Base-by-base conservation (phyloP, 306 rosid species). In the Ammopiptanthus mongolicus region DNA sequence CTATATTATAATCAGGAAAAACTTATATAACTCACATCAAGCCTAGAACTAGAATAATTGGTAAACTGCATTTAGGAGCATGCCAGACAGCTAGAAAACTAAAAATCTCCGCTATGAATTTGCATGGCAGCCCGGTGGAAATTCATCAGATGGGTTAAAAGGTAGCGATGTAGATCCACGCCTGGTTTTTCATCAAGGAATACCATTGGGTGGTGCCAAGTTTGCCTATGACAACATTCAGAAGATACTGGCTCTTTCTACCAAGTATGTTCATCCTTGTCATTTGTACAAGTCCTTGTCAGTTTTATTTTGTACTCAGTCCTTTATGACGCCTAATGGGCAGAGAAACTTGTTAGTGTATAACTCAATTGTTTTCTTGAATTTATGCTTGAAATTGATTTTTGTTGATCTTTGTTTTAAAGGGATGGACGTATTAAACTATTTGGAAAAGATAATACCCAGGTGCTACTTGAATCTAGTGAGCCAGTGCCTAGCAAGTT, bases 351-450 rank as follows among this genome's bases (percentile, higher is more conserved):
- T 69, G 44, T 46, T 44, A 6, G 28, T 25, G 28, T 44, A 15
- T 19, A 8, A 34, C 39, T 41, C 17, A 62, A 6, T 10, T 21
- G 37, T 14, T 51, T 31, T 73, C 13, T 34, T 67, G 23, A 74
- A 48, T 25, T 57, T 48, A 48, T 28, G 62, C 25, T 75, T 73
- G n/a, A 65, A 48, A 9, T 19, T 65, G 44, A 42, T 50, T 59
- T 36, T 64, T 41, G 12, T 39, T 33, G 25, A 18, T 59, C 18
- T 4, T 23, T 4, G 3, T 44, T 4, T 47, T 5, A 13, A 82
- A 94, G 98, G 70, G 91, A 94, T 87, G 98, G 98, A 39, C 81
- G 90, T 17, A 87, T 90, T 51, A 94, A 94, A 73, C 84, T 94
- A 51, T 90, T 86, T 77, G 97, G 97, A 28, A 86, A 76, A 79